A percentile compares a stretch with the other conserved stretches of the same genome.
Evolutionary conservation across 192 early-diverging fungal species (phyloP).

Genomic region (Glomus cerebriforme): DNA sequence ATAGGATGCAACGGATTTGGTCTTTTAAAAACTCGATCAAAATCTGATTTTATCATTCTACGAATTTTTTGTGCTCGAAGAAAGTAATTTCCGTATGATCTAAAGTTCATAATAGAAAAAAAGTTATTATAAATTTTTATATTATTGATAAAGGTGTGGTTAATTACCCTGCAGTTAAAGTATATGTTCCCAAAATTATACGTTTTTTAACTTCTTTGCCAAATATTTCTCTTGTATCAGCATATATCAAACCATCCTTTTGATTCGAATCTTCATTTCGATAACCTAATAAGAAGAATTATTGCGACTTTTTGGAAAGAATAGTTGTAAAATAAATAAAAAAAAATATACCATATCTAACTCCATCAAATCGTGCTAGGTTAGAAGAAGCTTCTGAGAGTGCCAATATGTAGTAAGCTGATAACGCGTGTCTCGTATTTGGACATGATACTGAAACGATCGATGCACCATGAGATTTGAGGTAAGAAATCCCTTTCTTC

Average conservation of each 20-base stretch:
- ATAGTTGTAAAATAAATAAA: neutral
- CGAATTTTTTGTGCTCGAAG: slow-evolving; percentile 82
- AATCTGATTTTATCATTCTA: slow-evolving; percentile 74
- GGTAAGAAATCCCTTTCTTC: slow-evolving; percentile 53
- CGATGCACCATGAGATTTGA: slow-evolving; percentile 65
- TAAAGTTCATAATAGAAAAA: slow-evolving; percentile 37
- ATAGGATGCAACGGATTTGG: slow-evolving; percentile 57
- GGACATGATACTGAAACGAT: slow-evolving; percentile 73
- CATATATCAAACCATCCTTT: slow-evolving; percentile 50
- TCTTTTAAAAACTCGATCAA: slow-evolving; percentile 69
- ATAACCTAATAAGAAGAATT: slow-evolving; percentile 39
- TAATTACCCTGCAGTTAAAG: slow-evolving; percentile 72
- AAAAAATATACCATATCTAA: slow-evolving; percentile 70
- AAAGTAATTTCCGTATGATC: slow-evolving; percentile 72
- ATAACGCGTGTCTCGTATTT: slow-evolving; percentile 67
- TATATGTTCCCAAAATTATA: slow-evolving; percentile 85
- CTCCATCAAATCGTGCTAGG: slow-evolving; percentile 83
- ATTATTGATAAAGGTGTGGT: neutral
- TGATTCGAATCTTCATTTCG: slow-evolving; percentile 28
- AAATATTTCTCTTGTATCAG: slow-evolving; percentile 67
- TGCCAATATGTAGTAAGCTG: slow-evolving; percentile 87
- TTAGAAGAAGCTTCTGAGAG: slow-evolving; percentile 92
- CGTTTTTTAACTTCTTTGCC: slow-evolving; percentile 82
- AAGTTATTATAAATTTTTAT: neutral
- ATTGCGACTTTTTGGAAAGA: neutral